Conservation (phyloP, 2,329 filamentous ascomycete genomes). For the Fragosphaeria purpurea region DNA sequence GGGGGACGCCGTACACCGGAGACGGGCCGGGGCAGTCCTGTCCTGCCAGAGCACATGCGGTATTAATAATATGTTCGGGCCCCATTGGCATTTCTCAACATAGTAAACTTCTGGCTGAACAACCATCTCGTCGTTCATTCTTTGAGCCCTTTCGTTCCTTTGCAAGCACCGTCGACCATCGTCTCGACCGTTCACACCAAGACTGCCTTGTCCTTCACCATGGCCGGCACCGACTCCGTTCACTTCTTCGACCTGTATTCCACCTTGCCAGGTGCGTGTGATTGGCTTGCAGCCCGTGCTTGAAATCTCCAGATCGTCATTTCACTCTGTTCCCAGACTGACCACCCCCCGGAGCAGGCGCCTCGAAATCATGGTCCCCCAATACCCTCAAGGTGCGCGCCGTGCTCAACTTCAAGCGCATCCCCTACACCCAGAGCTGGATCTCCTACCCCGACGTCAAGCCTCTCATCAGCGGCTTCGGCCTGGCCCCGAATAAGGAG, state of each 20-base stretch:
- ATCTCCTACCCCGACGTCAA: conserved; percentile 2
- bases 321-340: too few species aligned
- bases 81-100: too few species aligned
- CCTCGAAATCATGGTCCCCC: background rate
- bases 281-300: background rate
- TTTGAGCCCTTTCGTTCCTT: too few species aligned
- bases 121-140: too few species aligned
- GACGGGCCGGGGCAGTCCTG: too few species aligned
- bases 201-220: background rate
- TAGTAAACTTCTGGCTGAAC: too few species aligned
- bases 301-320: too few species aligned
- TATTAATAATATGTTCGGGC: too few species aligned
- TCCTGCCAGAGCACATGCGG: too few species aligned
- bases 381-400: conserved; percentile 1
- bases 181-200: too few species aligned
- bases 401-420: conserved; percentile 3
- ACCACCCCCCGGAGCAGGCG: background rate
- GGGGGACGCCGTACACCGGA: too few species aligned
- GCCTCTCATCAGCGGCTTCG: background rate
- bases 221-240: background rate
- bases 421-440: conserved; percentile 6
- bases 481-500: background rate
- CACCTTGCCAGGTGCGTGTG: background rate
- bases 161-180: too few species aligned
- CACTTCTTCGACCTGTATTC: conserved; percentile 4